Evolutionary conservation across 192 early-diverging fungal species (phyloP), one percentile per base, ranked within the genome.

Genomic region (Spizellomyces sp.): DNA sequence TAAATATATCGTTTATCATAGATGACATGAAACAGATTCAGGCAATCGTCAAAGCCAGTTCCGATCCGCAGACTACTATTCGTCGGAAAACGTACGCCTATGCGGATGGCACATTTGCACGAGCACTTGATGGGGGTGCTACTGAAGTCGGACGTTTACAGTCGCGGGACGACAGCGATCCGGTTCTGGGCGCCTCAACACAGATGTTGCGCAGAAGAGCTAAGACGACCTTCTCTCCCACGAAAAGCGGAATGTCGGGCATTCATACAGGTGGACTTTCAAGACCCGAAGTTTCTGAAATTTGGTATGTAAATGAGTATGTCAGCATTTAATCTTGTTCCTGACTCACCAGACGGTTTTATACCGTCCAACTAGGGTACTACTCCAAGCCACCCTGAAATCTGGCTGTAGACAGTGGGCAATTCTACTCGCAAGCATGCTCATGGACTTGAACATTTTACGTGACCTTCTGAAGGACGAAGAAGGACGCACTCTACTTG

Each of bases 371-470:
- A 15, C 10, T 64, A 79, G 77, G 41, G 45, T 21, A 15, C 46
- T 79, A 15, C 63, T 64, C n/a, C 9, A 65, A 10, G 19, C 7
- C 7, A 52, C 61, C 36, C 15, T n/a, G 45, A 66, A 77, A n/a
- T 61, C 77, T n/a, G 41, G 21, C 4, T 77, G 68, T 45, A 10
- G n/a, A 9, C 58, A 15, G 41, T 79, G 77, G 77, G 48, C 54
- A 1, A 43, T 79, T 14, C 36, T 79, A 9, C 42, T 79, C 8
- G 48, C 69, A 0, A 77, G 68, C 36, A 27, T 76, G 27, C 14
- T 79, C 45, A 64, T 69, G 63, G 77, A 79, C 41, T 22, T 55
- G 17, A 10, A 47, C 21, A 43, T 36, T 12, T 44, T 79, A 10
- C 44, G 42, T 8, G 43, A 22, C 9, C 10, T 71, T 27, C 67